These are phyloP conservation scores for Candida pseudoglaebosa DNA, from an alignment of 805 yeast genomes.

Conservation along the genomic window DNA sequence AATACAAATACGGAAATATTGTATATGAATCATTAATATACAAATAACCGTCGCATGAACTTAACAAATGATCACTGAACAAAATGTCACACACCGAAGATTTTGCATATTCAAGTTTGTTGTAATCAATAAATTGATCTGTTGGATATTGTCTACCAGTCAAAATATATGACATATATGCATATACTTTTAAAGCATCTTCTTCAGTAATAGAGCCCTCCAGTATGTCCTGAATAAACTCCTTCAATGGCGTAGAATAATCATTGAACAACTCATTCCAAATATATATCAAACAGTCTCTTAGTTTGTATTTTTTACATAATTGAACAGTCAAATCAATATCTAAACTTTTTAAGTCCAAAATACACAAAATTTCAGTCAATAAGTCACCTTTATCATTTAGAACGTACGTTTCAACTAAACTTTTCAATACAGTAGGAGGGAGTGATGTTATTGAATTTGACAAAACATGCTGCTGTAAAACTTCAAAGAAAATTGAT, in stretches of 20 bases:
- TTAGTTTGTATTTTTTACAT: constrained; percentile 52
- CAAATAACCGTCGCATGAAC: constrained; percentile 27
- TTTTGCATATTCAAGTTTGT: constrained; percentile 38
- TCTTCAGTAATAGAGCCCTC: constrained; percentile 7
- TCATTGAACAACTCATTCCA: constrained; percentile 72
- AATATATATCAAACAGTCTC: constrained; percentile 63
- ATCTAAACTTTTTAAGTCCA: constrained; percentile 68
- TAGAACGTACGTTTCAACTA: constrained; percentile 50
- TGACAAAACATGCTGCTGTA: constrained; percentile 50
- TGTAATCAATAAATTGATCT: constrained; percentile 42
- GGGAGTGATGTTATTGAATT: constrained; percentile 49
- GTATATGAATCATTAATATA: constrained; percentile 32
- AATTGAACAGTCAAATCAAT: constrained; percentile 69
- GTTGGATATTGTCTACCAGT: constrained; percentile 84
- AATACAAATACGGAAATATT: constrained; percentile 66
- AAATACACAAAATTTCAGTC: constrained; percentile 64
- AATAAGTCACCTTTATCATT: constrained; percentile 44
- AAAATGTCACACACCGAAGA: constrained; percentile 49
- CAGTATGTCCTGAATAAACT: constrained; percentile 42
- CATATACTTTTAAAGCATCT: constrained; percentile 15
- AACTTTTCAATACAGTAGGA: constrained; percentile 57
- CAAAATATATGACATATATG: constrained; percentile 63
- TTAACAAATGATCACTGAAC: constrained; percentile 52
- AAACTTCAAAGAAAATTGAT: constrained; percentile 44
- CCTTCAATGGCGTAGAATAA: constrained; percentile 65